phyloP scores from a whole-genome alignment of 371 early-diverging fungal species.

The Apophysomyces elegans region DNA sequence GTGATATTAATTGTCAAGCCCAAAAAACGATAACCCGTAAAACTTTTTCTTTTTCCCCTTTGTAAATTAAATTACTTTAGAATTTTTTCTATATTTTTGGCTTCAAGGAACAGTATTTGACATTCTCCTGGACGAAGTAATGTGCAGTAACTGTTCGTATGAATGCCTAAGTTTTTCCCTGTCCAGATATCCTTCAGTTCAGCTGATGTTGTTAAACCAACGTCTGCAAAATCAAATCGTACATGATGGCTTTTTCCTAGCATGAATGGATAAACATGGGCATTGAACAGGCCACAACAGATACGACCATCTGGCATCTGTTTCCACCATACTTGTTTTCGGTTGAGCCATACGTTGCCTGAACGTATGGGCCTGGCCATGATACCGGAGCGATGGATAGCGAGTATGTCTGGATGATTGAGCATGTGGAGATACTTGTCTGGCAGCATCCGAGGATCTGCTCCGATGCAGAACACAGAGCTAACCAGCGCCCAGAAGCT shows the following conservation, averaged over 20 bases:
- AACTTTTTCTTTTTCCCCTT: not conserved
- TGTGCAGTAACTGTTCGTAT: conserved; percentile 11
- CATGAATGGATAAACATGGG: conserved; percentile 42
- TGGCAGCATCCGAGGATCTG: conserved; percentile 48
- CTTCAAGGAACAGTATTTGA: conserved; percentile 19
- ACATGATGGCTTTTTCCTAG: conserved; percentile 40
- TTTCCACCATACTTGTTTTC: conserved; percentile 54
- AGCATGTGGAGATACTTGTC: conserved; percentile 38
- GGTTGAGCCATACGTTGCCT: conserved; percentile 43
- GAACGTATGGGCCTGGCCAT: conserved; percentile 49
- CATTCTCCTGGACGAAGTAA: conserved; percentile 28
- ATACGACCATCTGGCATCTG: conserved; percentile 39
- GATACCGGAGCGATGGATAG: conserved; percentile 47
- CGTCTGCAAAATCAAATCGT: conserved; percentile 26
- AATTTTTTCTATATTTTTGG: not conserved
- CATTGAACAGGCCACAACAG: conserved; percentile 44
- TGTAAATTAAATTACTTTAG: not conserved
- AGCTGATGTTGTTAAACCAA: conserved; percentile 24
- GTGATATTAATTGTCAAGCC: conserved; percentile 71
- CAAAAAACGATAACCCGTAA: conserved; percentile 19
- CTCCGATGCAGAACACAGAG: conserved; percentile 47
- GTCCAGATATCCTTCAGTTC: conserved; percentile 39
- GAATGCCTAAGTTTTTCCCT: conserved; percentile 28
- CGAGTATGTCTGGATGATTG: conserved; percentile 42
- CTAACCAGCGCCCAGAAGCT: conserved; percentile 51